A percentile compares a stretch with the other conserved stretches of the same genome.
These are phyloP conservation scores for Farysia itapuensis DNA, from an alignment of 1,284 basidiomycete species.

Conservation along the genomic window DNA sequence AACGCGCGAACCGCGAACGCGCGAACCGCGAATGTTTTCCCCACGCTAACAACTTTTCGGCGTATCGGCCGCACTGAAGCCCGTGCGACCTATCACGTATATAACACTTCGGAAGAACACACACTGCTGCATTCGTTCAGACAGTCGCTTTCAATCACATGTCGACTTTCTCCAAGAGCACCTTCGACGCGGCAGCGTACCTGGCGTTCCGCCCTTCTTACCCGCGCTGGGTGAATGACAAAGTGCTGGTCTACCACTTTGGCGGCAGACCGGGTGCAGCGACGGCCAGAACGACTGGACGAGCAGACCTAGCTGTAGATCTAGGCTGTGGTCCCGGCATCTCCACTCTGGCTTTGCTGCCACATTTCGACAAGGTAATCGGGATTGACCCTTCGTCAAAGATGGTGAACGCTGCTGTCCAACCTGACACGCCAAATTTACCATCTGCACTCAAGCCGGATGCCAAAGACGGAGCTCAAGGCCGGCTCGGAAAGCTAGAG, in stretches of 20 bases:
- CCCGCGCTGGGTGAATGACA: slow-evolving; percentile 34
- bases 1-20: no score
- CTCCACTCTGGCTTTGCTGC: slow-evolving; percentile 67
- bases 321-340: slow-evolving; percentile 80
- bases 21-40: no score
- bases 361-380: slow-evolving; percentile 67
- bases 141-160: no score
- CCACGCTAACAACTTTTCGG: no score
- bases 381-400: slow-evolving; percentile 73
- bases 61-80: no score
- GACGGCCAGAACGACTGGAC: background rate
- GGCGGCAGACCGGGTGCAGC: background rate
- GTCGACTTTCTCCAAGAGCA: slow-evolving; percentile 34
- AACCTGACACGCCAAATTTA: slow-evolving; percentile 47
- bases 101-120: no score
- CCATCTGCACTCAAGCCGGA: slow-evolving; percentile 6
- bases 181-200: slow-evolving; percentile 42
- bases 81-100: no score
- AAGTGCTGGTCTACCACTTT: slow-evolving; percentile 29
- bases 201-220: slow-evolving; percentile 39
- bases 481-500: slow-evolving; percentile 24
- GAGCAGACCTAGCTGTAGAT: slow-evolving; percentile 64
- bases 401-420: slow-evolving; percentile 72
- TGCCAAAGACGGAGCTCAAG: slow-evolving; percentile 57
- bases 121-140: no score